phyloP scores from a whole-genome alignment of 805 yeast species.

The Teunomyces barrocoloradensis region DNA sequence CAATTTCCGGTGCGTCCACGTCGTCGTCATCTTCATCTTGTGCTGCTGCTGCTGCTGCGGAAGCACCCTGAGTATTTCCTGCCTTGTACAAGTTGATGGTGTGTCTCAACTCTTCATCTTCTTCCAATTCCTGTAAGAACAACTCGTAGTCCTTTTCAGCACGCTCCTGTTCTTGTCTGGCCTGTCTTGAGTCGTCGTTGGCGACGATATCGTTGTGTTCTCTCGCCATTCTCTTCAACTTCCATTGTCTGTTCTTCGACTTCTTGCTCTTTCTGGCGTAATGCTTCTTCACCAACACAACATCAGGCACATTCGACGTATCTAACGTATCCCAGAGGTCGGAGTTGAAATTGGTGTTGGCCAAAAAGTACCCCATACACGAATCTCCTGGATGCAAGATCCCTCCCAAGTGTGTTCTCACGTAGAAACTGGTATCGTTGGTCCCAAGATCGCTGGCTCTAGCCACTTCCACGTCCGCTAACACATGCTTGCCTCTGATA shows the following conservation, averaged over 20 bases:
- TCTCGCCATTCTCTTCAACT: conserved; percentile 94
- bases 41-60: conserved; percentile 41
- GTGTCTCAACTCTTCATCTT: conserved; percentile 91
- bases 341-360: conserved; percentile 85
- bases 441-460: conserved; percentile 84
- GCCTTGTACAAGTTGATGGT: conserved; percentile 86
- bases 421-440: conserved; percentile 77
- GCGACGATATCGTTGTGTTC: conserved; percentile 90
- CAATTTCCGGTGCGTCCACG: conserved; percentile 84
- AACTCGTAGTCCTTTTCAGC: conserved; percentile 94
- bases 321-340: conserved; percentile 75
- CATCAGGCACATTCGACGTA: conserved; percentile 71
- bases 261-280: conserved; percentile 77
- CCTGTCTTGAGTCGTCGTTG: conserved; percentile 63
- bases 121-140: conserved; percentile 96
- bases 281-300: conserved; percentile 82
- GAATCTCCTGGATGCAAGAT: conserved; percentile 96
- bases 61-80: conserved; percentile 27
- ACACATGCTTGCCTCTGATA: conserved; percentile 69
- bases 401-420: conserved; percentile 91
- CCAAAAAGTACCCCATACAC: conserved; percentile 83
- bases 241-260: conserved; percentile 81
- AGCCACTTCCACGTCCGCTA: conserved; percentile 91
- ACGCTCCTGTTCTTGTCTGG: conserved; percentile 83
- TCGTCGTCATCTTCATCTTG: conserved; percentile 48